A percentile compares a stretch with the other conserved stretches of the same genome.
These are phyloP conservation scores for Prunus mume DNA, from an alignment of 306 rosid genomes.

Conservation along the genomic window DNA sequence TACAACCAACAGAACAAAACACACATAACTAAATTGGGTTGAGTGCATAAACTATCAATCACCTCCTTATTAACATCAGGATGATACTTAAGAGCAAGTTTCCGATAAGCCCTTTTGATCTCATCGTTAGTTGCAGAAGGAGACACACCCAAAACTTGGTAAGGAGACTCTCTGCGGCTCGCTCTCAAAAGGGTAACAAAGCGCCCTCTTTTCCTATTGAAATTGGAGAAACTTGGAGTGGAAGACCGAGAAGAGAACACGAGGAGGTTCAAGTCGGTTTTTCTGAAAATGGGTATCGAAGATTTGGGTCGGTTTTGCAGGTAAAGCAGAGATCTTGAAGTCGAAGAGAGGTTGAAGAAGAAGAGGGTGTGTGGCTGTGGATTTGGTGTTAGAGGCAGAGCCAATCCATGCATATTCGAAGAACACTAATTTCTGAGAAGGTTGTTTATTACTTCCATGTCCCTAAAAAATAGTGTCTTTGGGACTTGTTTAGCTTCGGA, in stretches of 20 bases:
- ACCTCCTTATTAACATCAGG: conserved; percentile 99
- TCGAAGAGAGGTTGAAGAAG: conserved; percentile 11
- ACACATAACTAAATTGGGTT: not conserved
- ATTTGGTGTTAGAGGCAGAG: conserved; percentile 27
- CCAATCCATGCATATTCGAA: conserved; percentile 52
- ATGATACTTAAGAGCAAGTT: conserved; percentile 91
- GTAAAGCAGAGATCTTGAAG: conserved; percentile 31
- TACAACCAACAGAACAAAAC: not conserved
- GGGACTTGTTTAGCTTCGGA: conserved; percentile 14
- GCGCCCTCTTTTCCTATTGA: conserved; percentile 23
- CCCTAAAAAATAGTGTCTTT: conserved; percentile 2
- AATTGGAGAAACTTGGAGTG: conserved; percentile 19
- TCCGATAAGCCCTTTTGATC: conserved; percentile 87
- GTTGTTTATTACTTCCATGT: conserved; percentile 22
- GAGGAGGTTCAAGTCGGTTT: conserved; percentile 4
- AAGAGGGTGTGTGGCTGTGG: conserved; percentile 7
- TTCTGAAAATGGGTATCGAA: conserved; percentile 31
- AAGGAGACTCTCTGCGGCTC: conserved; percentile 71
- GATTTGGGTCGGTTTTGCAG: conserved; percentile 31
- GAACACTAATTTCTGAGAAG: conserved; percentile 11
- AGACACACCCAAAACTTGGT: conserved; percentile 73
- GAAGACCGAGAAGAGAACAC: conserved; percentile 7
- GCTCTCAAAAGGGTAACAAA: conserved; percentile 31
- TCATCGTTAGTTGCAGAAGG: conserved; percentile 66
- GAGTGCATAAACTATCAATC: conserved; percentile 9